phyloP scores from a whole-genome alignment of 2,329 filamentous ascomycete genomes.

The Aspergillus floridensis region DNA sequence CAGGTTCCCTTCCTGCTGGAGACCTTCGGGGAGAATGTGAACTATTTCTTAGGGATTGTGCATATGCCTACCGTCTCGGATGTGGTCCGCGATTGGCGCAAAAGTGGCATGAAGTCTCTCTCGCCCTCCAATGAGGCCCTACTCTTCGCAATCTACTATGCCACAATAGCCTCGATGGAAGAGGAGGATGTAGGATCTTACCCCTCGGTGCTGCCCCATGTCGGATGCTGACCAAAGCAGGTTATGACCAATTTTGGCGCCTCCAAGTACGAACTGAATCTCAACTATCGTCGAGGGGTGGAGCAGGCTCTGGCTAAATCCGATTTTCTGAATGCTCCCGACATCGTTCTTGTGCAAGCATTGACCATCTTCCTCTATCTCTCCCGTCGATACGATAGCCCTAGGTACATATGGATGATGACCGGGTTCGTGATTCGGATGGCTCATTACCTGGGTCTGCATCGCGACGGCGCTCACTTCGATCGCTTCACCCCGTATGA shows the following conservation, averaged over 20 bases:
- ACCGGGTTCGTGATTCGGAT: slow-evolving; percentile 51
- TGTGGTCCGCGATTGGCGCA: slow-evolving; percentile 35
- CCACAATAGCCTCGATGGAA: slow-evolving; percentile 56
- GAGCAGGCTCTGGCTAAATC: background rate
- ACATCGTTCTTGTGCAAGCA: background rate
- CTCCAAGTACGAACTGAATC: background rate
- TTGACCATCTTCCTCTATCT: background rate
- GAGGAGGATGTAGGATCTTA: slow-evolving; percentile 51
- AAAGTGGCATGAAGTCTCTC: slow-evolving; percentile 30
- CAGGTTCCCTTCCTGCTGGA: background rate
- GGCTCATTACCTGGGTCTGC: slow-evolving; percentile 54
- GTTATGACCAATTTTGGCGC: background rate
- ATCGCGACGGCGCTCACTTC: slow-evolving; percentile 52
- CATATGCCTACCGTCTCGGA: slow-evolving; percentile 32
- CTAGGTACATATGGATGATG: slow-evolving; percentile 53
- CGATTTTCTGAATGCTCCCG: background rate
- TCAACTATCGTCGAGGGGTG: background rate
- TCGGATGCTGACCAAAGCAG: background rate
- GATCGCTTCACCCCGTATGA: slow-evolving; percentile 53
- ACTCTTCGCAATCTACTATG: slow-evolving; percentile 59
- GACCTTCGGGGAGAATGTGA: slow-evolving; percentile 30
- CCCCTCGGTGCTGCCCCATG: background rate
- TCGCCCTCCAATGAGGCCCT: slow-evolving; percentile 52
- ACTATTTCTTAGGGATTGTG: slow-evolving; percentile 35
- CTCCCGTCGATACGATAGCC: slow-evolving; percentile 29